Evolutionary conservation across 2,329 filamentous ascomycete genomes (phyloP).

Genomic region (Beauveria sp.): DNA sequence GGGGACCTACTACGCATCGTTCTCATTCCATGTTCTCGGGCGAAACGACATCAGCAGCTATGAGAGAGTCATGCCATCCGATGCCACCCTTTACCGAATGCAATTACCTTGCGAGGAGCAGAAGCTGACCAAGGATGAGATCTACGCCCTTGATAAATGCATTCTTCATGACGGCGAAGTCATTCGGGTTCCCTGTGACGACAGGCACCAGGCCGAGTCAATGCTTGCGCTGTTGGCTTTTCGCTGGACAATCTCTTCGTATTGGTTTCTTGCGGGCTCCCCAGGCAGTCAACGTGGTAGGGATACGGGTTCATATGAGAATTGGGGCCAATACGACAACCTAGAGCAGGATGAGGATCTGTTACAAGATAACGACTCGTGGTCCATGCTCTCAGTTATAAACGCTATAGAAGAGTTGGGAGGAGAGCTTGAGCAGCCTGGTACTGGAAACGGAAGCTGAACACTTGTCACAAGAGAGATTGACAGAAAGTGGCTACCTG

Average conservation of each 20-base stretch:
- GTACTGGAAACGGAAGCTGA: no score
- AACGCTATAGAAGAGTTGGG: no score
- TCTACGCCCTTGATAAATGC: neutral
- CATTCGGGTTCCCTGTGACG: neutral
- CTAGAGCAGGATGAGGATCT: no score
- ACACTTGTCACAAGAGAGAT: no score
- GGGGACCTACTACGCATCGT: neutral
- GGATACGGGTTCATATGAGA: no score
- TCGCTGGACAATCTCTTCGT: neutral
- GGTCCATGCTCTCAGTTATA: no score
- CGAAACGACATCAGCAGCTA: neutral
- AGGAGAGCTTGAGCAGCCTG: no score
- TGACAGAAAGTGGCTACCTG: no score
- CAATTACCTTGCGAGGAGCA: neutral
- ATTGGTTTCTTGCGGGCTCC: neutral
- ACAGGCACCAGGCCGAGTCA: neutral
- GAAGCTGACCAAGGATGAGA: neutral
- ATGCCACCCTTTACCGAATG: neutral
- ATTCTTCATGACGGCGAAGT: neutral
- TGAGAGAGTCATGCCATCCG: neutral
- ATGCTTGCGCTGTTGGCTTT: neutral
- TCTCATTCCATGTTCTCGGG: neutral
- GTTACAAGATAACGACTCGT: no score
- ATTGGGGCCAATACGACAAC: no score
- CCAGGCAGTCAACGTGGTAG: no score